phyloP scores from a whole-genome alignment of 163 green algal species.

The Coccomyxa subellipsoidea region DNA sequence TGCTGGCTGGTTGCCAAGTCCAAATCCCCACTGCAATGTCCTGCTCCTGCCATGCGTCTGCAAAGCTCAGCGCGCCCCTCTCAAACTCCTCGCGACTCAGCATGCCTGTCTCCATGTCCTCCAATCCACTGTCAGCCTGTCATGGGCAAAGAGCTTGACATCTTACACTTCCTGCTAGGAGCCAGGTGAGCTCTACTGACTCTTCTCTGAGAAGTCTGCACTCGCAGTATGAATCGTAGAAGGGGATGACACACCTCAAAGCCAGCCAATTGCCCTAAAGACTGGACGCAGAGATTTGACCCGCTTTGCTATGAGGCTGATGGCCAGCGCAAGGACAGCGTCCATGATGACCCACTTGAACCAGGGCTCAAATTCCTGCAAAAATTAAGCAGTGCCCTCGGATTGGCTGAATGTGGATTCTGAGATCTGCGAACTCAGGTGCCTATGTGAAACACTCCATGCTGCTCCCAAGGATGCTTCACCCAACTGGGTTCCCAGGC shows the following conservation, averaged over 20 bases:
- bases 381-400: too few relatives aligned
- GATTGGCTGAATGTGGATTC: too few relatives aligned
- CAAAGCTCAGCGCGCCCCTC: neutral
- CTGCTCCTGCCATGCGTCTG: neutral
- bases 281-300: neutral
- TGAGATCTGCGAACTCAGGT: too few relatives aligned
- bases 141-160: too few relatives aligned
- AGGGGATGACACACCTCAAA: neutral
- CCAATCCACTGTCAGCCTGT: neutral
- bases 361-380: conserved; percentile 9
- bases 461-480: too few relatives aligned
- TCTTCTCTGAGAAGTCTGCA: too few relatives aligned
- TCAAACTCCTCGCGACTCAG: neutral
- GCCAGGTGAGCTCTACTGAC: too few relatives aligned
- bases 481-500: neutral
- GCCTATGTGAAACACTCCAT: too few relatives aligned
- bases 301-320: neutral
- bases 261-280: conserved; percentile 1
- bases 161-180: too few relatives aligned
- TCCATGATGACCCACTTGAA: conserved; percentile 1
- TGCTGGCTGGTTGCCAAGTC: neutral
- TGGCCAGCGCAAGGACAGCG: neutral
- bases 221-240: too few relatives aligned
- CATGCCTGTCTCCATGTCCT: neutral
- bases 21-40: neutral